Evolutionary conservation across 352 stramenopile species (phyloP).

Genomic region (Phytophthora podocarpi): DNA sequence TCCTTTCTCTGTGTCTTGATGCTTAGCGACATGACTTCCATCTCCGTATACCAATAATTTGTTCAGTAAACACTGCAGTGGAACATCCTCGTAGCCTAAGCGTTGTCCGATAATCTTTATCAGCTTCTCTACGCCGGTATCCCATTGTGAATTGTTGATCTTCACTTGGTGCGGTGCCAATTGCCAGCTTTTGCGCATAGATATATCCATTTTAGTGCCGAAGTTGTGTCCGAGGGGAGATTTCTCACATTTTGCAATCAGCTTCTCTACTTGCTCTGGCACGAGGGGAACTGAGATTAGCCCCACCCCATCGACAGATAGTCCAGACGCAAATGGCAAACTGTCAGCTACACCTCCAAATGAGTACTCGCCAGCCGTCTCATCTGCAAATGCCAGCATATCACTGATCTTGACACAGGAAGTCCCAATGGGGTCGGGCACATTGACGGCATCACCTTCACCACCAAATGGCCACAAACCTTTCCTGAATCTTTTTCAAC

Average conservation of each 20-base stretch:
- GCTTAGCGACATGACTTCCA: conserved; percentile 41
- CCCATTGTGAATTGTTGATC: conserved; percentile 10
- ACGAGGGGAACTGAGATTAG: neutral
- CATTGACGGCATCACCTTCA: neutral
- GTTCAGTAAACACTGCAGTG: conserved; percentile 29
- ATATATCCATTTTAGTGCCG: conserved; percentile 11
- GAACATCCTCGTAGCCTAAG: conserved; percentile 12
- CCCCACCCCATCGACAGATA: conserved; percentile 7
- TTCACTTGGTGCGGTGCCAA: conserved; percentile 12
- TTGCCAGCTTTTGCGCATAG: conserved; percentile 19
- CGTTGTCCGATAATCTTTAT: conserved; percentile 4
- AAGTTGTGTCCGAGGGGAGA: conserved; percentile 18
- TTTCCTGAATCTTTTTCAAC: no score
- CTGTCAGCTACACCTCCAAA: conserved; percentile 14
- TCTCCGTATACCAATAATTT: conserved; percentile 58
- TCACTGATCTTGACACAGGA: conserved; percentile 8
- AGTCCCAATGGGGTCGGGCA: conserved; percentile 1
- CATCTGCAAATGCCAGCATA: conserved; percentile 3
- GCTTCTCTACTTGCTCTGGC: conserved; percentile 5
- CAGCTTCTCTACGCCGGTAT: neutral
- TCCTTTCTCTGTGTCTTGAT: conserved; percentile 63
- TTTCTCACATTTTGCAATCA: conserved; percentile 20
- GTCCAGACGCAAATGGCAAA: neutral
- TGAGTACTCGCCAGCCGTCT: conserved; percentile 11
- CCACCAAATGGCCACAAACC: conserved; percentile 22